Evolutionary conservation across 257 asterid genomes (phyloP), one percentile per base, ranked within the genome.

Genomic region (Lavandula angustifolia): DNA sequence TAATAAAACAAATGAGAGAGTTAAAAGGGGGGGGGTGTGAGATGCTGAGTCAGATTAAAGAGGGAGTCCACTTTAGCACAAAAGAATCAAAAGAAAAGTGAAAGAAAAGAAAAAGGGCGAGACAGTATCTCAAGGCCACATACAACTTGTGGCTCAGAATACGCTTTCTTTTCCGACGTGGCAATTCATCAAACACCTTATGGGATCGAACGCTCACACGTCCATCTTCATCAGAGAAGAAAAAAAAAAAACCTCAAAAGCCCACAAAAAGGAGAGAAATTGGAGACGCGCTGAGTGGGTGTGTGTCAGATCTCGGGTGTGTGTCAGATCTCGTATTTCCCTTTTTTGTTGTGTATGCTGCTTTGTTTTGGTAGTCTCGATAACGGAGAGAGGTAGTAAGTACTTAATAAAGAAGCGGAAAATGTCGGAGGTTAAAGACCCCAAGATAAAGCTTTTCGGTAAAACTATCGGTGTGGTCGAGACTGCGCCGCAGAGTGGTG

Each of bases 391-490:
- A 55, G 51, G 44, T 55, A 13, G 52, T 33, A 14, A n/a, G 3
- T 8, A 38, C 17, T 48, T 32, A 14, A 40, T 34, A 33, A 48
- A 70, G 46, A 12, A 46, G 35, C 13, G 32, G 5, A 72, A 65
- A 46, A 89, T 89, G 99, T 80, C 87, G 48, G 95, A 82, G 60
- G 75, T 67, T 3, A 87, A 82, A 68, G 98, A 92, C 78, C 96
- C 96, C 4, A 91, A 75, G 72, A 85, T 92, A 47, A 92, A 87
- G 79, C 95, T 92, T 66, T 92, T 92, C 73, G 99, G 99, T 14
- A 76, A 76, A 66, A 92, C 95, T 29, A 92, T 92, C 68, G 83
- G 76, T 54, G 74, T 89, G 67, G 87, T 85, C 71, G 88, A 83
- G 18, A 57, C 72, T 64, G 72, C 70, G 68, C 72, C 68, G 41